Base-by-base conservation (phyloP, 495 filamentous ascomycete species). In the Corynascus novoguineensis region DNA sequence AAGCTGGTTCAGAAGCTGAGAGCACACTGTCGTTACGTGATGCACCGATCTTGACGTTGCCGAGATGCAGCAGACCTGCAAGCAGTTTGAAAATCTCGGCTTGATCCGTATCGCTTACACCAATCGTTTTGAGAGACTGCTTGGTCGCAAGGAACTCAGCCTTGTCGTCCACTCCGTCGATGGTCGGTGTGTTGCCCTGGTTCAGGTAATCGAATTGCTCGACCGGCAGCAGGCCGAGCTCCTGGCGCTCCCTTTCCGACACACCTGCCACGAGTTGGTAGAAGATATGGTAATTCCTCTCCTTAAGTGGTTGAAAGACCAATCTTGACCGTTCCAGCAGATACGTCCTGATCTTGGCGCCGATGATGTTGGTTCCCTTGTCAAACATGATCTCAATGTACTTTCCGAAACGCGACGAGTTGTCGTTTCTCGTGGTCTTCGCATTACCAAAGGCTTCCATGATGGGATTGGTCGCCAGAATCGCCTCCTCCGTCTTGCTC, bases 361-460 rank as follows among this genome's bases (percentile, higher is more conserved):
- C 93, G 64, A 99, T 95, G 68, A 99, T 99, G 66, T 96, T 93
- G 53, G 90, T 95, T 61, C 84, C 83, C 57, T 87, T 85, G 75
- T 97, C 90, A 66, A 99, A 99, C 89, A 99, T 90, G 62, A 99
- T 99, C 72, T 99, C 93, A 61, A 99, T 97, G 67, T 99, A 99
- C 78, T 99, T 99, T 62, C 93, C 93, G 71, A 99, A 99, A 57
- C 93, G 84, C 19, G 92, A 97, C 5, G 93, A 99, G 73, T 99
- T 99, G 75, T 99, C 95, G 73, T 99, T 99, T 61, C 93, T 81
- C 1, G 95, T 97, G 4, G 93, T 99, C 75, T 99, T 99, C 28
- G 93, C 93, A 76, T 99, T 99, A 62, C 93, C 93, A 69, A 99
- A 99, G 6, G 93, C 90, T 81, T 99, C 93, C 95, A 99, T 97